Evolutionary conservation across 208 protist species (phyloP).

Genomic region (Trypanosoma conorhini): DNA sequence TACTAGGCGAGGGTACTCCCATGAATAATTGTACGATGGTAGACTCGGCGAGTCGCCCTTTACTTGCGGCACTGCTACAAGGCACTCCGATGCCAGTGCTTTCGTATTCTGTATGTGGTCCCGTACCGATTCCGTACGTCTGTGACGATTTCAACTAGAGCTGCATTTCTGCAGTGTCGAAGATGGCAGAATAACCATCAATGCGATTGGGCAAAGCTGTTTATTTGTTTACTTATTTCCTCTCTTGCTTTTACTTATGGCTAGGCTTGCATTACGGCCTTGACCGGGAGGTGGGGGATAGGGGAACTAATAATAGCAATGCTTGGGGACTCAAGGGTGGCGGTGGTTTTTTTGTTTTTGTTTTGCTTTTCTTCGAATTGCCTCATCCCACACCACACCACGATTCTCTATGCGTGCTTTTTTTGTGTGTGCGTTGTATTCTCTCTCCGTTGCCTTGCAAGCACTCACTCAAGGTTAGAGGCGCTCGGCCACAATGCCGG

Average conservation of each 20-base stretch:
- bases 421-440: background rate
- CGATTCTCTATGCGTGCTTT: background rate
- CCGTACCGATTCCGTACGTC: background rate
- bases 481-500: background rate
- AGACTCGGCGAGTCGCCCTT: background rate
- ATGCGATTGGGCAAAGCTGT: background rate
- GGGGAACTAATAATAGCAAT: background rate
- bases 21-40: background rate
- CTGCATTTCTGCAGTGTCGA: background rate
- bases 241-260: background rate
- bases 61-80: conserved; percentile 10
- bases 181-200: background rate
- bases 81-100: conserved; percentile 11
- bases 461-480: background rate
- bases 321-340: background rate
- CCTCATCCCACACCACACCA: background rate
- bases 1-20: background rate
- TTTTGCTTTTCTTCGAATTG: background rate
- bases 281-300: background rate
- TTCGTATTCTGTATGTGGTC: conserved; percentile 17
- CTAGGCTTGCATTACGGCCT: background rate
- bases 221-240: too few relatives aligned
- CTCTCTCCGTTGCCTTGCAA: background rate
- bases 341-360: background rate
- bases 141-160: background rate